phyloP scores from a whole-genome alignment of 2,329 filamentous ascomycete species.

The Lasiodiplodia sp. region DNA sequence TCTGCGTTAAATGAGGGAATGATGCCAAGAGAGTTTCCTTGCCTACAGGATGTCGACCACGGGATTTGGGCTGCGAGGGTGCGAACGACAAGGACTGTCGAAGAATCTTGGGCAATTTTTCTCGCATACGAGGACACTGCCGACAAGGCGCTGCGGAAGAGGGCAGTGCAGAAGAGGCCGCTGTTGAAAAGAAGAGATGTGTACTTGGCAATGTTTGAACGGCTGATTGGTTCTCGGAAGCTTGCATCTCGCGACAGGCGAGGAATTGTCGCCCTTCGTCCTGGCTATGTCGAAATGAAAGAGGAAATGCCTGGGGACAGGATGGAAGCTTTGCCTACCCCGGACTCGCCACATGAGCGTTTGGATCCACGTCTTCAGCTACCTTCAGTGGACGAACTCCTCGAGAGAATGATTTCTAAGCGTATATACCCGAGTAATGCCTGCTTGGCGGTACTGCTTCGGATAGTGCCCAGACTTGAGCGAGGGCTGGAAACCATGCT shows the following conservation, averaged over 20 bases:
- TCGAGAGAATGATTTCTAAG: slow-evolving; percentile 62
- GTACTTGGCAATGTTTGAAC: slow-evolving; percentile 65
- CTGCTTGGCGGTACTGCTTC: slow-evolving; percentile 64
- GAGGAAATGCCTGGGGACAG: slow-evolving; percentile 65
- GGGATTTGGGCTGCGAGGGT: slow-evolving; percentile 63
- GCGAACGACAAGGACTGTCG: slow-evolving; percentile 64
- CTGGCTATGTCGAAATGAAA: not conserved
- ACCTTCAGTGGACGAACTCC: slow-evolving; percentile 66
- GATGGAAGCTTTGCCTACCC: slow-evolving; percentile 60
- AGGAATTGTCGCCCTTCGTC: not conserved
- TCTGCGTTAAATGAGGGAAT: slow-evolving; percentile 22
- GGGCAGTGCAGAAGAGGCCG: no score
- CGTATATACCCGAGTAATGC: slow-evolving; percentile 58
- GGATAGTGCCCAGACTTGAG: slow-evolving; percentile 40
- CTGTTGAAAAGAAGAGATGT: slow-evolving; percentile 37
- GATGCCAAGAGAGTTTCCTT: not conserved
- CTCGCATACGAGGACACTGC: slow-evolving; percentile 56
- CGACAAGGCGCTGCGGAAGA: slow-evolving; percentile 37
- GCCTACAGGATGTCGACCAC: slow-evolving; percentile 23
- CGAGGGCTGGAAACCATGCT: not conserved
- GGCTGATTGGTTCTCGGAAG: slow-evolving; percentile 45
- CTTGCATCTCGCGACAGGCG: not conserved
- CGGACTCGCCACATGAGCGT: slow-evolving; percentile 68
- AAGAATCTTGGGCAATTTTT: slow-evolving; percentile 72
- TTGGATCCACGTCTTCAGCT: slow-evolving; percentile 69